These are phyloP conservation scores for Nicotiana rustica DNA, from an alignment of 305 asterid species.

Conservation along the genomic window DNA sequence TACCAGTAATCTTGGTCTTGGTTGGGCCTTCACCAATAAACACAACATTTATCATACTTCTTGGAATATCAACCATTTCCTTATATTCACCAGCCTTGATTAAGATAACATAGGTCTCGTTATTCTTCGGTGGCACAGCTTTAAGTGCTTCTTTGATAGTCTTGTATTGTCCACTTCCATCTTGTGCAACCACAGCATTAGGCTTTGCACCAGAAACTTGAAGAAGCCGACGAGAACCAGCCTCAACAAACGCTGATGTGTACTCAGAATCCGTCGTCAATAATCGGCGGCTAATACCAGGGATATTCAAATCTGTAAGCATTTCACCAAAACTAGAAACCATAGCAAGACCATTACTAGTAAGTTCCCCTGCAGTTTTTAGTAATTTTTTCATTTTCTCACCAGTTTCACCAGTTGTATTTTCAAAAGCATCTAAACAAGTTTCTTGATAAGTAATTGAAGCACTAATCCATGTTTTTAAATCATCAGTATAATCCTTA, in stretches of 20 bases:
- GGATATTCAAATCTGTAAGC: slow-evolving; percentile 47
- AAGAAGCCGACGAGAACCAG: slow-evolving; percentile 40
- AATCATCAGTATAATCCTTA: slow-evolving; percentile 59
- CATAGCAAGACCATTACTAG: slow-evolving; percentile 91
- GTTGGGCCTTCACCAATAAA: slow-evolving; percentile 74
- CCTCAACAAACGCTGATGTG: slow-evolving; percentile 34
- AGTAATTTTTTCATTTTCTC: slow-evolving; percentile 52
- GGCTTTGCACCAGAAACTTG: slow-evolving; percentile 50
- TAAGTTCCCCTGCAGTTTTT: slow-evolving; percentile 53
- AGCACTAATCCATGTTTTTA: slow-evolving; percentile 89
- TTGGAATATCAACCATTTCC: slow-evolving; percentile 55
- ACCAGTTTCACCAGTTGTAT: slow-evolving; percentile 77
- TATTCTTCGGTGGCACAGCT: slow-evolving; percentile 45
- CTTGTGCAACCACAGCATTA: slow-evolving; percentile 64
- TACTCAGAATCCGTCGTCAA: background rate
- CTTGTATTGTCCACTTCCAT: slow-evolving; percentile 67
- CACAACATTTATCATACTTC: slow-evolving; percentile 43
- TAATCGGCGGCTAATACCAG: slow-evolving; percentile 39
- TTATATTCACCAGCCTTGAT: slow-evolving; percentile 69
- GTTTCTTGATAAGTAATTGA: slow-evolving; percentile 73
- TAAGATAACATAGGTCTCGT: slow-evolving; percentile 45
- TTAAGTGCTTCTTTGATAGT: slow-evolving; percentile 56
- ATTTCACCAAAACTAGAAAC: slow-evolving; percentile 54
- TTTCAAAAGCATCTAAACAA: slow-evolving; percentile 79
- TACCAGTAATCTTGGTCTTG: slow-evolving; percentile 61